A percentile compares a stretch with the other conserved stretches of the same genome.
These are phyloP conservation scores for Botrytis pseudocinerea DNA, from an alignment of 2,329 filamentous ascomycete species.

Conservation along the genomic window DNA sequence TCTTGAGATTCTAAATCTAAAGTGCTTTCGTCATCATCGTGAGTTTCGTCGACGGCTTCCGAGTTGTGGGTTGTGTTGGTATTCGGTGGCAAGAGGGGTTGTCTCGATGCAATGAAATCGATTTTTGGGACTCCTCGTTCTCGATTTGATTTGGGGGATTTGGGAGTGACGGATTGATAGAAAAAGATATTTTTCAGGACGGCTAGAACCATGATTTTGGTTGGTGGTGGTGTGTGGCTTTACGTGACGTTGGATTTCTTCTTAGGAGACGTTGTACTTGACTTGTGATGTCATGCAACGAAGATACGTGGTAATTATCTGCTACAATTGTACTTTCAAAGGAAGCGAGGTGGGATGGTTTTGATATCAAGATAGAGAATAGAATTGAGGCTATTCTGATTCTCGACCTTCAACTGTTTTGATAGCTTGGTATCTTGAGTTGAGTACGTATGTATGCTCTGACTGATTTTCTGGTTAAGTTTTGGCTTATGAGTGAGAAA, in stretches of 20 bases:
- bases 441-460: neutral
- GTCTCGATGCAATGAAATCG: constrained; percentile 27
- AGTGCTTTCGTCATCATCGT: constrained; percentile 10
- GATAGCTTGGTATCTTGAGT: neutral
- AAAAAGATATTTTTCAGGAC: constrained; percentile 41
- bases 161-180: constrained; percentile 25
- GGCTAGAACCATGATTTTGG: constrained; percentile 39
- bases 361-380: neutral
- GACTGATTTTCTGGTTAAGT: neutral
- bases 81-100: constrained; percentile 28
- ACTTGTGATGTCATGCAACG: neutral
- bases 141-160: constrained; percentile 14
- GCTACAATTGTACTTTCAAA: neutral
- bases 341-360: neutral
- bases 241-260: neutral
- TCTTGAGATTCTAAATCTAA: constrained; percentile 36
- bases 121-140: constrained; percentile 6
- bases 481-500: neutral
- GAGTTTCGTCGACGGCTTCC: neutral
- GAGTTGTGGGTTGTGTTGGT: neutral
- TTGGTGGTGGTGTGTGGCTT: neutral
- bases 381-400: neutral
- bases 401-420: neutral
- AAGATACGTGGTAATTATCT: neutral
- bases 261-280: constrained; percentile 12